phyloP scores from a whole-genome alignment of 2,329 filamentous ascomycete species.

The Aspergillus floridensis region DNA sequence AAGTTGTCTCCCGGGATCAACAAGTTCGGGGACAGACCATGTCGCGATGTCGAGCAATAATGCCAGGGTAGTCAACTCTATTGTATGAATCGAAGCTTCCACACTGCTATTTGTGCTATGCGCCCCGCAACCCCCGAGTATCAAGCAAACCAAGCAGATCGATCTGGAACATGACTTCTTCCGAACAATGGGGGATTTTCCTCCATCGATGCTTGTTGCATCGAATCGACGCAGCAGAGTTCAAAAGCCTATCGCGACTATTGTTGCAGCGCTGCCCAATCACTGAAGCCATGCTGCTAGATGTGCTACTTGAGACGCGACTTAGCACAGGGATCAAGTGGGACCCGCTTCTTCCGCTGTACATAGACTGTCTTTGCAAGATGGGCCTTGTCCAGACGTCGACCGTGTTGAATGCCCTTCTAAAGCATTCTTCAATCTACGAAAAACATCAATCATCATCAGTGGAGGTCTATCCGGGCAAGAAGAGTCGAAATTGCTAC shows the following conservation, averaged over 20 bases:
- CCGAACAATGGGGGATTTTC: conserved; percentile 39
- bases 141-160: neutral
- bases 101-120: conserved; percentile 8
- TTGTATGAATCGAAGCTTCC: conserved; percentile 1
- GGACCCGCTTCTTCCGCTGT: conserved; percentile 44
- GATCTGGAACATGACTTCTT: conserved; percentile 25
- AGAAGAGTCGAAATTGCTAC: conserved; percentile 20
- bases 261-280: conserved; percentile 33
- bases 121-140: neutral
- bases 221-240: conserved; percentile 39
- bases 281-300: conserved; percentile 32
- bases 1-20: conserved; percentile 5
- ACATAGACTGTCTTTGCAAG: conserved; percentile 40
- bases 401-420: conserved; percentile 31
- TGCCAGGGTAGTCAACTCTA: neutral
- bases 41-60: conserved; percentile 16
- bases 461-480: conserved; percentile 5
- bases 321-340: conserved; percentile 34
- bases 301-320: conserved; percentile 36
- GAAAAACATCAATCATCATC: conserved; percentile 14
- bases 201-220: conserved; percentile 37
- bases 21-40: conserved; percentile 1
- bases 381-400: conserved; percentile 33
- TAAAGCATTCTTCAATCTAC: conserved; percentile 37
- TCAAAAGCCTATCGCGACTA: conserved; percentile 37